phyloP scores from a whole-genome alignment of 495 filamentous ascomycete species.

The Chaetomidium leptoderma region DNA sequence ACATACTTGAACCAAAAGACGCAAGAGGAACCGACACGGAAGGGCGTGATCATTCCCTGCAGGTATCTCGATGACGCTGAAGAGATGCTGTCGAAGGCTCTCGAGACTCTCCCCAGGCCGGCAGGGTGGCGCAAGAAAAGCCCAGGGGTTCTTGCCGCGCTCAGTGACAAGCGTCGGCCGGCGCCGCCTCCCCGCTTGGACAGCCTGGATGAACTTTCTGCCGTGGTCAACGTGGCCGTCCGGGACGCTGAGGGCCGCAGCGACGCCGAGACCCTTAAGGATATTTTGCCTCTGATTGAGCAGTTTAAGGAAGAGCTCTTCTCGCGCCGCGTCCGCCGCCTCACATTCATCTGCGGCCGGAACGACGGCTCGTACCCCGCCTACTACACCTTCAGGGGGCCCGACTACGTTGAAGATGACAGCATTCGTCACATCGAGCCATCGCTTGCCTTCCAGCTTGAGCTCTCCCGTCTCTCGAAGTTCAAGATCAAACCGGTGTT shows the following conservation, averaged over 20 bases:
- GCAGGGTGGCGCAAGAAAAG: slow-evolving; percentile 41
- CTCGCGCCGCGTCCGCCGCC: slow-evolving; percentile 71
- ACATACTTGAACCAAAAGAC: slow-evolving; percentile 69
- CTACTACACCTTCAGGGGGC: slow-evolving; percentile 97
- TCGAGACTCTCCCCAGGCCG: slow-evolving; percentile 69
- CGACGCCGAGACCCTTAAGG: slow-evolving; percentile 71
- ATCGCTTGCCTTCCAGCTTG: slow-evolving; percentile 94
- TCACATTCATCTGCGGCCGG: slow-evolving; percentile 95
- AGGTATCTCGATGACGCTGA: slow-evolving; percentile 91
- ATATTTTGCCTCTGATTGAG: slow-evolving; percentile 70
- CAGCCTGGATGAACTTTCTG: slow-evolving; percentile 70
- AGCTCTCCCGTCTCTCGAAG: slow-evolving; percentile 87
- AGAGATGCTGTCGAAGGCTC: slow-evolving; percentile 71
- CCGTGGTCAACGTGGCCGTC: slow-evolving; percentile 86
- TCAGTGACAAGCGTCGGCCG: slow-evolving; percentile 67
- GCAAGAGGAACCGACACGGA: slow-evolving; percentile 71
- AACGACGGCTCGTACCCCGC: slow-evolving; percentile 92
- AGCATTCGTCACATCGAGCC: slow-evolving; percentile 97
- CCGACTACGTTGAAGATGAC: slow-evolving; percentile 80
- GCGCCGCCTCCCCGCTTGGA: slow-evolving; percentile 37
- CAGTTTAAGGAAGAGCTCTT: slow-evolving; percentile 80
- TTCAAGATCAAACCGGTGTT: slow-evolving; percentile 98
- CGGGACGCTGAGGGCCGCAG: slow-evolving; percentile 83
- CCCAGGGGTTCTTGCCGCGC: slow-evolving; percentile 61
- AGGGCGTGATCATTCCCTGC: slow-evolving; percentile 91